Evolutionary conservation across 495 filamentous ascomycete genomes (phyloP), one percentile per base, ranked within the genome.

Genomic region (Lophiotrema nucula): DNA sequence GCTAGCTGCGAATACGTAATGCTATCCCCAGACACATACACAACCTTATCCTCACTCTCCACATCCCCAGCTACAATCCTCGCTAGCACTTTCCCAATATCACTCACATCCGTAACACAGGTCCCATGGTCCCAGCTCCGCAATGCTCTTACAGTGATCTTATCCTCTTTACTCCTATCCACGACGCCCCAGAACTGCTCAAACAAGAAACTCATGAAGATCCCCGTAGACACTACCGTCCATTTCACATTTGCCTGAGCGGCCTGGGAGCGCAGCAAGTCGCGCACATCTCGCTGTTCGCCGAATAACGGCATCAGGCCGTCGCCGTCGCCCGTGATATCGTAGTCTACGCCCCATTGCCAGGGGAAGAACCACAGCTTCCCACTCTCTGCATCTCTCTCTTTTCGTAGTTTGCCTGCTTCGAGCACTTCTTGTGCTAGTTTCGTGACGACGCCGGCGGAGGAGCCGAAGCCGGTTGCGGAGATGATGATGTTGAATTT

Each of bases 301-400:
- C 80, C 81, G 52, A 86, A 87, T 18, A 86, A 45, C 19, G 58
- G 58, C 56, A 79, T 79, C 66, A 81, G 77, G 45, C 75, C 74
- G 19, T 75, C 77, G 0, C 76, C 80, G 0, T 70, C 63, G 1
- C 82, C 83, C 28, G 87, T 79, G 26, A 71, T 68, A 53, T 83
- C 79, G 63, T 87, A 87, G 60, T 87, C 81, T 1, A 85, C 75
- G 8, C 84, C 84, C 67, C 82, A 86, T 67, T 88, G 83, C 83
- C 84, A 86, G 1, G 84, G 83, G 13, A 85, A 67, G 58, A 77
- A 86, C 6, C 77, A 63, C 18, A 62, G 16, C 31, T 31, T 53
- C 18, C 18, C 47, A 16, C 25, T 46, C 10, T 35, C 52, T 1
- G 1, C 43, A 18, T 37, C 47, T 26, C 41, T 49, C 13, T 49